Base-by-base conservation (phyloP, 2,329 filamentous ascomycete genomes). In the Colletotrichum spinosum region DNA sequence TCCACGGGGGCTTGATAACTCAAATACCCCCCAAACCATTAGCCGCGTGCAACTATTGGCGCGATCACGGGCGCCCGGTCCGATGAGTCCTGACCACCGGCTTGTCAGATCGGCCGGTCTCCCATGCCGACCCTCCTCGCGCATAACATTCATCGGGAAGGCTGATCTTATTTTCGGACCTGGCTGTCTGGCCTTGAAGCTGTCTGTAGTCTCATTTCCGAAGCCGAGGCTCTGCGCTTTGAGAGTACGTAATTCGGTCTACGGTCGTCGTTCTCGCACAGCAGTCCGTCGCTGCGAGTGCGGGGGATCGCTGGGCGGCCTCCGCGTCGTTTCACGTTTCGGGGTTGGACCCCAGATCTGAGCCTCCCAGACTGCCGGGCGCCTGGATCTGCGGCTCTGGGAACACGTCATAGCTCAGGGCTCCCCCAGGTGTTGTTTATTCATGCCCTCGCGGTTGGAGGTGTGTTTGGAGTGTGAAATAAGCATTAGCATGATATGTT, bases 251-350 rank as follows among this genome's bases (percentile, higher is more conserved):
- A 11, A 51, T n/a, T 8, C 8, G 12, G 13, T 39, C 25, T 41
- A n/a, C 34, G 49, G 41, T 41, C 33, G 35, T 17, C 44, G 50
- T 48, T 12, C 15, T 25, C 25, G 25, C 25, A 25, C 25, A 25
- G 25, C 25, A 4, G 25, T 25, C 25, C 25, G 25, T 25, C 25
- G 25, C 25, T 25, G 25, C 25, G 25, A 25, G 33, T 39, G 61
- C 12, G 50, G 49, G 60, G 33, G 50, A 60, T 64, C 50, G 61
- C 49, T 50, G 55, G 61, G 61, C 61, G 55, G 61, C 55, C 61
- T 64, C 55, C 50, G 55, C 55, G 55, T 60, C 41, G 61, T 64
- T 64, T 64, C 61, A 64, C 34, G 61, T 64, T 55, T 64, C 50
- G 50, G 45, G 44, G 56, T 37, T 50, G 41, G 55, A 55, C 42